These are phyloP conservation scores for Bisporella sp. DNA, from an alignment of 2,329 filamentous ascomycete genomes.

Conservation along the genomic window DNA sequence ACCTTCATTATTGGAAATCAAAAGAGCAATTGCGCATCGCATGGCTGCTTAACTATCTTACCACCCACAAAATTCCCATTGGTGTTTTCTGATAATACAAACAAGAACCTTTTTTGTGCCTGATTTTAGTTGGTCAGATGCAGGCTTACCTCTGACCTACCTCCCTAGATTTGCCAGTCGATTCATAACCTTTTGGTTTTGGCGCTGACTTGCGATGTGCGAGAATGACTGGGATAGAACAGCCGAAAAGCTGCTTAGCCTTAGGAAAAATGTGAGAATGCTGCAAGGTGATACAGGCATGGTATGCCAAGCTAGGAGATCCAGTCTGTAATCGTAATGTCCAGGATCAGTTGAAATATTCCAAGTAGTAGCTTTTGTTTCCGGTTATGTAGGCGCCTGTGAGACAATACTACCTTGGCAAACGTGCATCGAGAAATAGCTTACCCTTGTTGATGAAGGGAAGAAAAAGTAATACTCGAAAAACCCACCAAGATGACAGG, in stretches of 20 bases:
- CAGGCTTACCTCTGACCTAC: slow-evolving; percentile 47
- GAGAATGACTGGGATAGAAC: too few relatives aligned
- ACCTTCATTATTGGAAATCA: slow-evolving; percentile 21
- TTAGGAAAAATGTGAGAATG: too few relatives aligned
- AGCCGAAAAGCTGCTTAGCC: too few relatives aligned
- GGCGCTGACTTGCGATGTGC: too few relatives aligned
- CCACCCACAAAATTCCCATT: slow-evolving; percentile 13
- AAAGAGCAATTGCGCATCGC: slow-evolving; percentile 20
- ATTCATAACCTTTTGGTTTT: too few relatives aligned
- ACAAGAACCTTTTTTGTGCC: slow-evolving; percentile 15
- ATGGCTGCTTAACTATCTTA: slow-evolving; percentile 23
- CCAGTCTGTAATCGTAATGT: too few relatives aligned
- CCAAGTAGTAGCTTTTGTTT: too few relatives aligned
- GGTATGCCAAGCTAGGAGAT: too few relatives aligned
- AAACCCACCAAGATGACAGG: slow-evolving; percentile 39
- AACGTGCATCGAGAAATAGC: slow-evolving; percentile 25
- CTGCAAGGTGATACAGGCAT: too few relatives aligned
- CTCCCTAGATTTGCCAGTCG: not conserved
- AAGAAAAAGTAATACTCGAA: slow-evolving; percentile 31
- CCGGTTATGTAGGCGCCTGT: too few relatives aligned
- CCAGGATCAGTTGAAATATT: too few relatives aligned
- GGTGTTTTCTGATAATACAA: slow-evolving; percentile 24
- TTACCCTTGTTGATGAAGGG: slow-evolving; percentile 32
- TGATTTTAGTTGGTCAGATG: slow-evolving; percentile 23
- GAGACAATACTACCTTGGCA: slow-evolving; percentile 25